Conservation (phyloP, 2,329 filamentous ascomycete species). For the Teratosphaeriaceae sp. region DNA sequence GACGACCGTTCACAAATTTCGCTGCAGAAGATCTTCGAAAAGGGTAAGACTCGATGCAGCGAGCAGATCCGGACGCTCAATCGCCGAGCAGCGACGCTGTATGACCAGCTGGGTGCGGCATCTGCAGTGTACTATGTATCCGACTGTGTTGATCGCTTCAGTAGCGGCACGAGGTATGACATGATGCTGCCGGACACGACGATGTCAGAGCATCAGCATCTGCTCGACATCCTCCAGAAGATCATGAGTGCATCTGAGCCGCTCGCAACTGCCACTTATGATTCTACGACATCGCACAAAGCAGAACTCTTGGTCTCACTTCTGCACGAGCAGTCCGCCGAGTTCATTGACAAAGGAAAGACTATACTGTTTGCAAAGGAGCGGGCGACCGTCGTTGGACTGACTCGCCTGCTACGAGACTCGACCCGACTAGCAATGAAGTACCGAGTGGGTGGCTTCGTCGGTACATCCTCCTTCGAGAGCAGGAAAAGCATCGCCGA, state of each 20-base stretch:
- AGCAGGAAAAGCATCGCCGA: constrained; percentile 45
- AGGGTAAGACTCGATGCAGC: constrained; percentile 33
- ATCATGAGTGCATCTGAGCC: not conserved
- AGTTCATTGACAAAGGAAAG: constrained; percentile 20
- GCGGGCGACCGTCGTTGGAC: constrained; percentile 36
- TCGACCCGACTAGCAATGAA: constrained; percentile 23
- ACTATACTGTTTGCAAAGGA: constrained; percentile 44
- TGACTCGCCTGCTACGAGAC: constrained; percentile 24
- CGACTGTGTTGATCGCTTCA: constrained; percentile 30
- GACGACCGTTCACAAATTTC: constrained; percentile 18
- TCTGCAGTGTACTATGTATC: constrained; percentile 35
- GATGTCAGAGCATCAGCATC: constrained; percentile 28
- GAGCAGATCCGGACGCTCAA: constrained; percentile 32
- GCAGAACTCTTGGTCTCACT: constrained; percentile 19
- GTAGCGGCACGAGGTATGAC: constrained; percentile 12
- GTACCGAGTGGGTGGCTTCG: constrained; percentile 43
- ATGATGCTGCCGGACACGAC: constrained; percentile 25
- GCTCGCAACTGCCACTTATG: not conserved
- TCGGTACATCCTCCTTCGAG: constrained; percentile 43
- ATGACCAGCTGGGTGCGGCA: constrained; percentile 32
- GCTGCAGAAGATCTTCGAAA: constrained; percentile 24
- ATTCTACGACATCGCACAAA: constrained; percentile 11
- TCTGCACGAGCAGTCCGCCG: constrained; percentile 1
- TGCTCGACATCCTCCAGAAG: constrained; percentile 15
- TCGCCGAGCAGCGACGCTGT: constrained; percentile 27